Conservation (phyloP, 441 rosid species). For the Euphorbia schlechtendalii region DNA sequence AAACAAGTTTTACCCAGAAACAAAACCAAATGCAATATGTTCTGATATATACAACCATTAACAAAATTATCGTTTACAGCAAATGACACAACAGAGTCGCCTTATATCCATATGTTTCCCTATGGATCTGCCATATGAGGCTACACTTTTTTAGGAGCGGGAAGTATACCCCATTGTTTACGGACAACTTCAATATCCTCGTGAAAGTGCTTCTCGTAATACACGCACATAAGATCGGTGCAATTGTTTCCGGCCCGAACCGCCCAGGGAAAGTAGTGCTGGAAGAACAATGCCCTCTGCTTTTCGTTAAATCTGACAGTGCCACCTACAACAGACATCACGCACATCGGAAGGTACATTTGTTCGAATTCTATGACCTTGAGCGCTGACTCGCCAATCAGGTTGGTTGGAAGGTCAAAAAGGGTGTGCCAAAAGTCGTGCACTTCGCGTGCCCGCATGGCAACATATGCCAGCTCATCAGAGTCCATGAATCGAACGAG, state of each 20-base stretch:
- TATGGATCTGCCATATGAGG: too few relatives aligned
- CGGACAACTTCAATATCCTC: constrained; percentile 77
- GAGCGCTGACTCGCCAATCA: constrained; percentile 79
- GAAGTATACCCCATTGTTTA: constrained; percentile 61
- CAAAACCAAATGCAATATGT: too few relatives aligned
- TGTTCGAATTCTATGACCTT: constrained; percentile 92
- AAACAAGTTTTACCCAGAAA: too few relatives aligned
- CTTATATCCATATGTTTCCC: too few relatives aligned
- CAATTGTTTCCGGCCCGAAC: constrained; percentile 51
- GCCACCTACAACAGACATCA: constrained; percentile 88
- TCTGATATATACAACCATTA: too few relatives aligned
- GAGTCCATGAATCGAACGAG: constrained; percentile 90
- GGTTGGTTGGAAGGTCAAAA: constrained; percentile 75
- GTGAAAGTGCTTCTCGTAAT: constrained; percentile 68
- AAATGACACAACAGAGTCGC: too few relatives aligned
- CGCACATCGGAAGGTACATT: constrained; percentile 84
- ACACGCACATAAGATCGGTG: constrained; percentile 75
- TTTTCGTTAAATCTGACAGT: constrained; percentile 65
- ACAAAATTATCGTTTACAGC: too few relatives aligned
- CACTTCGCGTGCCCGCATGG: constrained; percentile 82
- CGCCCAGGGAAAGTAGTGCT: constrained; percentile 89
- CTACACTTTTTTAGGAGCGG: constrained; percentile 42
- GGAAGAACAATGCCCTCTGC: constrained; percentile 65
- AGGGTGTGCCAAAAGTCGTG: constrained; percentile 96
- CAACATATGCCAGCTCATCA: constrained; percentile 74